Evolutionary conservation across 2,329 filamentous ascomycete species (phyloP).

Genomic region (Calycina herbarum): DNA sequence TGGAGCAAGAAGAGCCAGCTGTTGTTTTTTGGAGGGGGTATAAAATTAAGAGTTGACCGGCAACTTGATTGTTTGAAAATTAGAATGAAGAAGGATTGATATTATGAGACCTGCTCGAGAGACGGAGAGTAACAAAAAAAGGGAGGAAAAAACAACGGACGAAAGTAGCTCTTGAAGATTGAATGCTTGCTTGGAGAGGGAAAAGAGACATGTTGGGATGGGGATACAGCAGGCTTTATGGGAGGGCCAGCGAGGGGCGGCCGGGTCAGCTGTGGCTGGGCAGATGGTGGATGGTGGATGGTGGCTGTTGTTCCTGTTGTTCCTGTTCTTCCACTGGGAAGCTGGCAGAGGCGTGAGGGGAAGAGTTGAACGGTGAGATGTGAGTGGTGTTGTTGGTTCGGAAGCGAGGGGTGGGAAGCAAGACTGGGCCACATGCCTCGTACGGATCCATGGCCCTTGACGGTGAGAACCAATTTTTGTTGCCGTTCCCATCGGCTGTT

Average conservation of each 20-base stretch:
- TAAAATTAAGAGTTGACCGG: constrained; percentile 59
- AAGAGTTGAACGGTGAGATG: constrained; percentile 4
- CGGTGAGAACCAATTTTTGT: background rate
- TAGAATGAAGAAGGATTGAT: constrained; percentile 37
- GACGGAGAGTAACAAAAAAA: constrained; percentile 44
- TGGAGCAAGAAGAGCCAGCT: constrained; percentile 44
- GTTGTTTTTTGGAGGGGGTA: constrained; percentile 49
- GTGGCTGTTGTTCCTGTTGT: background rate
- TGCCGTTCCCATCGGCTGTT: background rate
- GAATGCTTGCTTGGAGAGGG: constrained; percentile 65
- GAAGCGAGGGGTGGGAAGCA: constrained; percentile 9
- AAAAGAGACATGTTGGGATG: constrained; percentile 27
- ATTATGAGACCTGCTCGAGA: constrained; percentile 57
- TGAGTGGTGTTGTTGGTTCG: constrained; percentile 13
- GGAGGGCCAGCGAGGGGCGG: constrained; percentile 1
- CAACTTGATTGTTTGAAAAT: constrained; percentile 42
- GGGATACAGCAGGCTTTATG: constrained; percentile 30
- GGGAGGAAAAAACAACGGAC: constrained; percentile 50
- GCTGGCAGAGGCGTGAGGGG: background rate
- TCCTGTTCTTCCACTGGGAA: background rate
- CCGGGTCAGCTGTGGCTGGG: constrained; percentile 12
- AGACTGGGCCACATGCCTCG: constrained; percentile 11
- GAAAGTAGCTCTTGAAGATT: constrained; percentile 51
- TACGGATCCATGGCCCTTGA: background rate
- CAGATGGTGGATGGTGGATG: background rate